A percentile compares a stretch with the other conserved stretches of the same genome.
Conservation (phyloP, 2,329 filamentous ascomycete genomes). For the Pleoardoris graminearum region DNA sequence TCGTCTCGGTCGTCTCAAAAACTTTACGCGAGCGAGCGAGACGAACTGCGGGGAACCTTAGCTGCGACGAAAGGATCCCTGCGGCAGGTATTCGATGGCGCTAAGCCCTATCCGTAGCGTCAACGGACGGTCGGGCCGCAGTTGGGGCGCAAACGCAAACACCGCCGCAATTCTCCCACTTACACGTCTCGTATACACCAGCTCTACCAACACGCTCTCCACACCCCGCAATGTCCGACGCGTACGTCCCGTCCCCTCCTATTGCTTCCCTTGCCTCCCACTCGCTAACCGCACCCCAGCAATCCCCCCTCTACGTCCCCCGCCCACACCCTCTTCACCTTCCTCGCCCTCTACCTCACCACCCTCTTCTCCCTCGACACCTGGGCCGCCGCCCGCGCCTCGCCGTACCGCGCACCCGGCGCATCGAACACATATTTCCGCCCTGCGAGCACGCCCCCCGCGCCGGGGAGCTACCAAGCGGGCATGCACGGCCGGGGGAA, state of each 20-base stretch:
- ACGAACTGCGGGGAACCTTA: no score
- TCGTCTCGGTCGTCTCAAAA: neutral
- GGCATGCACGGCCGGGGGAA: conserved; percentile 36
- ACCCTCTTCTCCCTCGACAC: conserved; percentile 45
- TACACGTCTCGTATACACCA: no score
- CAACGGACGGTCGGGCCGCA: no score
- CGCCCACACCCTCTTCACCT: conserved; percentile 31
- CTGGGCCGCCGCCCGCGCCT: conserved; percentile 40
- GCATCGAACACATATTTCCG: conserved; percentile 25
- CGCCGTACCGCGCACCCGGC: conserved; percentile 34
- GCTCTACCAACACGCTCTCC: no score
- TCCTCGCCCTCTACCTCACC: conserved; percentile 46
- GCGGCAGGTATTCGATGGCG: neutral
- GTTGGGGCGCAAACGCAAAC: no score
- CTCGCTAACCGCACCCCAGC: neutral
- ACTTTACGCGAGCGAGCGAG: neutral
- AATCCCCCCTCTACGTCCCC: conserved; percentile 16
- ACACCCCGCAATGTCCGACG: no score
- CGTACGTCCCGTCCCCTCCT: neutral
- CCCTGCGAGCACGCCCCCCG: conserved; percentile 22
- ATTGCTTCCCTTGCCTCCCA: no score
- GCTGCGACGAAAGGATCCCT: neutral
- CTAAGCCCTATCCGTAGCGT: no score
- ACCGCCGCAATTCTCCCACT: no score
- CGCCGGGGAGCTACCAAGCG: conserved; percentile 34